A percentile compares a stretch with the other conserved stretches of the same genome.
phyloP scores from a whole-genome alignment of 495 filamentous ascomycete species.

The Penicillium soppii region DNA sequence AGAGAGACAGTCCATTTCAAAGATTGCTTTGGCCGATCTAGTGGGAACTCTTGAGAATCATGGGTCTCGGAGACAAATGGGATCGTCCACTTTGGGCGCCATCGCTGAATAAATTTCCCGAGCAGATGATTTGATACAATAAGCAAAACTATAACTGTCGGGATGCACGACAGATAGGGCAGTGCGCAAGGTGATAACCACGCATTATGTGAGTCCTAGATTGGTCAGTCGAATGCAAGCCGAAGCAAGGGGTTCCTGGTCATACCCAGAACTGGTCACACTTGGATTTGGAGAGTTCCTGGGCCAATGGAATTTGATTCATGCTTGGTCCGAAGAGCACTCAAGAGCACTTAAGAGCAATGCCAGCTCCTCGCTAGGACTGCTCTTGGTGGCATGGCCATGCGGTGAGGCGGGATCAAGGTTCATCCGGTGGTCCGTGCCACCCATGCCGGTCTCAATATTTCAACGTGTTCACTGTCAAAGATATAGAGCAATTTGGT shows the following conservation, averaged over 20 bases:
- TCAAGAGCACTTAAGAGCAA: constrained; percentile 1
- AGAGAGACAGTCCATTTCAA: constrained; percentile 37
- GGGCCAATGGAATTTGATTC: constrained; percentile 20
- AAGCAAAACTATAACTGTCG: constrained; percentile 40
- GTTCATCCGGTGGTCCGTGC: constrained; percentile 7
- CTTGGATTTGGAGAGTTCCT: neutral
- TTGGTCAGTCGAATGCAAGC: constrained; percentile 14
- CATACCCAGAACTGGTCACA: constrained; percentile 30
- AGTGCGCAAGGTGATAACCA: constrained; percentile 48
- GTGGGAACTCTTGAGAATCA: constrained; percentile 27
- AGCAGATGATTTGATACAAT: constrained; percentile 38
- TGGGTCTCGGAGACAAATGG: constrained; percentile 47
- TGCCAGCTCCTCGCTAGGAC: neutral
- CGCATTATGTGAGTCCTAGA: constrained; percentile 51
- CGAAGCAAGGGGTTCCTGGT: constrained; percentile 2
- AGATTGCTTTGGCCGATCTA: constrained; percentile 23
- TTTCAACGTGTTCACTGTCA: no score
- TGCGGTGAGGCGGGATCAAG: constrained; percentile 8
- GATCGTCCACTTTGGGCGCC: constrained; percentile 49
- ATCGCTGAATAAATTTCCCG: constrained; percentile 19
- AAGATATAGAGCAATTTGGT: no score
- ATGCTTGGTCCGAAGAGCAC: constrained; percentile 18
- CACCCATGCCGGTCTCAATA: neutral
- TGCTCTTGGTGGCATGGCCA: neutral
- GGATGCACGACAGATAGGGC: constrained; percentile 45